Evolutionary conservation across 768 basidiomycete species (phyloP).

Genomic region (Psilocybe cubensis): DNA sequence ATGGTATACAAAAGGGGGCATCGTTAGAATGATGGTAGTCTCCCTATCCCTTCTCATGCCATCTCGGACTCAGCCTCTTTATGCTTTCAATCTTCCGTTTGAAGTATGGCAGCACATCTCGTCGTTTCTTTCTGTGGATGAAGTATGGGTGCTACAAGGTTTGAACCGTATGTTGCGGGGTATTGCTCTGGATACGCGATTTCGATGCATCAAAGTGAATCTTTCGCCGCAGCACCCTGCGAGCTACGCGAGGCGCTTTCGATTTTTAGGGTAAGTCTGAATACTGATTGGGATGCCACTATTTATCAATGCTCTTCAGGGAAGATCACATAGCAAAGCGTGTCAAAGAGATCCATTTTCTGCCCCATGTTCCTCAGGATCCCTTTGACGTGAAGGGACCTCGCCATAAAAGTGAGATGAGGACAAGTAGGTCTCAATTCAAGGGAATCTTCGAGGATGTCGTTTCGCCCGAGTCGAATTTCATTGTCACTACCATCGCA

Average conservation of each 20-base stretch:
- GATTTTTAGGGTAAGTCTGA: background rate
- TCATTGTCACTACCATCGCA: background rate
- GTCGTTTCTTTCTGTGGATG: background rate
- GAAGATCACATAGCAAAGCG: background rate
- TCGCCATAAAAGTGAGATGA: background rate
- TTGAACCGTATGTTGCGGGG: background rate
- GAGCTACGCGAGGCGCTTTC: background rate
- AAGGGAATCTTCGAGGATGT: background rate
- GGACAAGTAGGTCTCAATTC: background rate
- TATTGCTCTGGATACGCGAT: conserved; percentile 1
- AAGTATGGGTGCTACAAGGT: background rate
- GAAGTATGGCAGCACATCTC: background rate
- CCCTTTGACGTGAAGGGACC: background rate
- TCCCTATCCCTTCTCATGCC: background rate
- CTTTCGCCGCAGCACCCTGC: background rate
- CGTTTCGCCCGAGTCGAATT: background rate
- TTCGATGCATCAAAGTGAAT: background rate
- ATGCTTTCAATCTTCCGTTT: background rate
- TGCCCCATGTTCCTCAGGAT: background rate
- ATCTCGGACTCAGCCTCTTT: background rate
- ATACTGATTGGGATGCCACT: background rate
- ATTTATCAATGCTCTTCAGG: background rate
- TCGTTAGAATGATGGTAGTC: background rate
- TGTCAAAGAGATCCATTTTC: background rate
- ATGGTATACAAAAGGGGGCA: background rate